Evolutionary conservation across 495 filamentous ascomycete genomes (phyloP).

Genomic region (Neurospora sp.): DNA sequence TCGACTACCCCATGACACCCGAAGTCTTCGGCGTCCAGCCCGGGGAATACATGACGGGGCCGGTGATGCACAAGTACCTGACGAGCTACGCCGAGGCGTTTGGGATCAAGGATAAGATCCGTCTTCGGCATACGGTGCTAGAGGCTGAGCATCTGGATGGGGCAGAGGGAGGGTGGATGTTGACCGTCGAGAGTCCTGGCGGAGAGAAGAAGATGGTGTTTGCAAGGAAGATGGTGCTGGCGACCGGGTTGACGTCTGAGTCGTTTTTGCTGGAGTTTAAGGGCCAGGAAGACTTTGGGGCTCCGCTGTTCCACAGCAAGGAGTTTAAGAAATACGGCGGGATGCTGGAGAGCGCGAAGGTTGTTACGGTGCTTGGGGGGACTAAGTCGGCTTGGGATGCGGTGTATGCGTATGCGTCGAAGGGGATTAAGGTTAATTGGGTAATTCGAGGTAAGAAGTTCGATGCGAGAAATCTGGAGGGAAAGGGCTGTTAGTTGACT

Average conservation of each 20-base stretch:
- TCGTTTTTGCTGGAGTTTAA: slow-evolving; percentile 28
- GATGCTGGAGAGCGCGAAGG: slow-evolving; percentile 21
- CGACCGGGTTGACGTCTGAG: slow-evolving; percentile 29
- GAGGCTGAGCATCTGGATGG: slow-evolving; percentile 37
- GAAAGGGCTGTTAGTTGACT: neutral
- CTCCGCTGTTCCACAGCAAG: slow-evolving; percentile 53
- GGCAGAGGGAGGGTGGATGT: slow-evolving; percentile 27
- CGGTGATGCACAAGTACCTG: slow-evolving; percentile 56
- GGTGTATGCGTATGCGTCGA: slow-evolving; percentile 55
- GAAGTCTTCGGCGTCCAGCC: slow-evolving; percentile 47
- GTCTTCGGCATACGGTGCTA: slow-evolving; percentile 42
- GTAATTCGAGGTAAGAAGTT: slow-evolving; percentile 52
- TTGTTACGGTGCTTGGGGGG: slow-evolving; percentile 56
- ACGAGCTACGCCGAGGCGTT: slow-evolving; percentile 51
- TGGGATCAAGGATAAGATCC: slow-evolving; percentile 43
- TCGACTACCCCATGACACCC: slow-evolving; percentile 62
- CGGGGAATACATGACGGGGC: slow-evolving; percentile 60
- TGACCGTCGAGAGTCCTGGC: slow-evolving; percentile 19
- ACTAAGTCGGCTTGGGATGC: slow-evolving; percentile 73
- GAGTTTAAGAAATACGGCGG: slow-evolving; percentile 34
- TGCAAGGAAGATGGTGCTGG: slow-evolving; percentile 26
- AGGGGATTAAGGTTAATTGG: slow-evolving; percentile 63
- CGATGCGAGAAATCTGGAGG: neutral
- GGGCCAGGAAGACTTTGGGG: slow-evolving; percentile 29
- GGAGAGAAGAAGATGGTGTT: slow-evolving; percentile 9